Conservation (phyloP, 208 protist species). For the Leishmania gerbilli region DNA sequence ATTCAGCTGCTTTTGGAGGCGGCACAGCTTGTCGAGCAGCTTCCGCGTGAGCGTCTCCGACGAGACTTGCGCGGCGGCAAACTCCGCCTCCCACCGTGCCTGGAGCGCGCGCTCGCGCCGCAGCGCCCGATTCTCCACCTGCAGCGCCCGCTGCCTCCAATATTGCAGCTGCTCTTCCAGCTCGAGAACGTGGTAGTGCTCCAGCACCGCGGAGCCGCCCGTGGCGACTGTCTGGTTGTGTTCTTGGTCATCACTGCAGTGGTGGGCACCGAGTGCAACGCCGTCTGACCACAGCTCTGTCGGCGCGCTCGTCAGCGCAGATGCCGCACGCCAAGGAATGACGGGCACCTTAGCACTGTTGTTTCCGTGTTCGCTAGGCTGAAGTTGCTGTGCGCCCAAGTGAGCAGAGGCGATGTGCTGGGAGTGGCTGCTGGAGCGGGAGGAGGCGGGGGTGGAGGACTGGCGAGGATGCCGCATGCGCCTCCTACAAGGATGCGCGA, state of each 20-base stretch:
- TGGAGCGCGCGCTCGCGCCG: slow-evolving; percentile 13
- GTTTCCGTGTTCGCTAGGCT: background rate
- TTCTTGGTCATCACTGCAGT: background rate
- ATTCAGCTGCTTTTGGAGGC: slow-evolving; percentile 6
- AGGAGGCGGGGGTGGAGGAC: background rate
- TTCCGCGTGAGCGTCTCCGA: slow-evolving; percentile 17
- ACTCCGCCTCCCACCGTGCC: slow-evolving; percentile 14
- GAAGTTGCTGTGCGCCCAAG: background rate
- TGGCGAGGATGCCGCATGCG: background rate
- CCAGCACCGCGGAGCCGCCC: background rate
- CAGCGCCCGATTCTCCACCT: slow-evolving; percentile 12
- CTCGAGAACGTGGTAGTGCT: slow-evolving; percentile 31
- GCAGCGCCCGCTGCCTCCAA: slow-evolving; percentile 30
- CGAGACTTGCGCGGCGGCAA: slow-evolving; percentile 19
- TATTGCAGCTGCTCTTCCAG: slow-evolving; percentile 33
- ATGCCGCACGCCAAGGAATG: slow-evolving; percentile 5
- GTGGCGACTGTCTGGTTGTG: background rate
- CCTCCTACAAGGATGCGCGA: background rate
- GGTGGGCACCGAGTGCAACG: background rate
- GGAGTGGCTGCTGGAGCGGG: background rate
- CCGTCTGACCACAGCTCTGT: background rate
- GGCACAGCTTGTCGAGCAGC: slow-evolving; percentile 17
- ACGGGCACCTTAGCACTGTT: slow-evolving; percentile 6
- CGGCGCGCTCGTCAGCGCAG: background rate
- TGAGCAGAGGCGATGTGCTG: background rate